These are phyloP conservation scores for Quercus aquifolioides DNA, from an alignment of 306 rosid species.

Conservation along the genomic window DNA sequence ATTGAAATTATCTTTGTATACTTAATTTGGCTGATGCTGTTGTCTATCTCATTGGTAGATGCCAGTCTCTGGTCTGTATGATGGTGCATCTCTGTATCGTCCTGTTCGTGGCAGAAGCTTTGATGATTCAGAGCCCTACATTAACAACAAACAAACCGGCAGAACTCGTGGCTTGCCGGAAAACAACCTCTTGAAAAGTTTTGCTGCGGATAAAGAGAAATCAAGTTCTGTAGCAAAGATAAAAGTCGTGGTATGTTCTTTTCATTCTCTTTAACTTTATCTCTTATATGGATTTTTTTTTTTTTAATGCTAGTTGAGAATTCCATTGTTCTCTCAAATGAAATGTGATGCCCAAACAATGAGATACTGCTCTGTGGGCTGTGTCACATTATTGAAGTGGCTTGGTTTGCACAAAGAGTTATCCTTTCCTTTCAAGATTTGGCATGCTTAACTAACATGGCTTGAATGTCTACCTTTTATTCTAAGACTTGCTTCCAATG, in stretches of 20 bases:
- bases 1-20: not conserved
- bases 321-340: not conserved
- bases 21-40: conserved; percentile 19
- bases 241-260: conserved; percentile 94
- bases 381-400: not conserved
- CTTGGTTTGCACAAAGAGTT: conserved; percentile 7
- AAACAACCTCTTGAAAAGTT: conserved; percentile 56
- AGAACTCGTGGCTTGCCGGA: conserved; percentile 67
- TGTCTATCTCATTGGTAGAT: conserved; percentile 43
- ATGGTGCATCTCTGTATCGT: conserved; percentile 40
- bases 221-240: conserved; percentile 91
- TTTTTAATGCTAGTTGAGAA: not conserved
- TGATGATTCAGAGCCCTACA: conserved; percentile 77
- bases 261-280: not conserved
- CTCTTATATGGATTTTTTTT: not conserved
- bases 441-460: conserved; percentile 3
- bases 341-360: conserved; percentile 6
- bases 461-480: conserved; percentile 7
- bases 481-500: not conserved
- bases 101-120: conserved; percentile 62
- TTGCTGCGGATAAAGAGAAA: conserved; percentile 87
- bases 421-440: conserved; percentile 1
- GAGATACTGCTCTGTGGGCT: not conserved
- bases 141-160: conserved; percentile 58
- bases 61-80: conserved; percentile 50